Percentiles rank a stretch among this genome's conserved stretches.
phyloP scores from a whole-genome alignment of 306 rosid species.

The Ceratonia siliqua region DNA sequence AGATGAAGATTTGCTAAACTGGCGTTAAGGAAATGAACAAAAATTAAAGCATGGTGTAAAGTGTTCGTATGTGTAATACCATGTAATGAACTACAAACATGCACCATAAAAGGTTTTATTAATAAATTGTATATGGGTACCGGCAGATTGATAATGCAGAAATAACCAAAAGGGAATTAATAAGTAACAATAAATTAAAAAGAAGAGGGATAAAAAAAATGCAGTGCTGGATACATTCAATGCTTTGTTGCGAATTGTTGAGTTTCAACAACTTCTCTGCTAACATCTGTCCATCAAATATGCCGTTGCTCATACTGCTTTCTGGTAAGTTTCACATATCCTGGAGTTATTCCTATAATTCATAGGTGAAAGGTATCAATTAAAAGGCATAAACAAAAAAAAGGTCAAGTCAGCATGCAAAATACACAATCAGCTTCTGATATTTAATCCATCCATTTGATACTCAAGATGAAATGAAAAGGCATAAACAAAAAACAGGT shows the following conservation, averaged over 20 bases:
- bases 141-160: slow-evolving; percentile 24
- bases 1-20: background rate
- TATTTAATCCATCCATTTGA: slow-evolving; percentile 3
- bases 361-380: background rate
- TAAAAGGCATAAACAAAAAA: slow-evolving; percentile 26
- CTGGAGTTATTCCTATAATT: slow-evolving; percentile 38
- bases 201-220: background rate
- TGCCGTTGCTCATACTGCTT: slow-evolving; percentile 60
- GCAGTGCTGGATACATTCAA: slow-evolving; percentile 73
- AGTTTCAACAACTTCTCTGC: slow-evolving; percentile 77
- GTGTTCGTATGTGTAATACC: background rate
- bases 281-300: slow-evolving; percentile 63
- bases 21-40: slow-evolving; percentile 5
- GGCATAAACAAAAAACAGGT: slow-evolving; percentile 19
- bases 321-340: slow-evolving; percentile 46
- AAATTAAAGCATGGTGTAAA: background rate
- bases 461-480: no score
- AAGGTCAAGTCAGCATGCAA: slow-evolving; percentile 1
- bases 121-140: slow-evolving; percentile 22
- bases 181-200: slow-evolving; percentile 2
- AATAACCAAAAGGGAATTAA: slow-evolving; percentile 18
- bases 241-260: slow-evolving; percentile 90
- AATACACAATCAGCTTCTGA: slow-evolving; percentile 17
- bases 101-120: background rate
- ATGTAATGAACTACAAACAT: background rate